Evolutionary conservation across 768 basidiomycete genomes (phyloP).

Genomic region (Rhizopogon vulgaris): DNA sequence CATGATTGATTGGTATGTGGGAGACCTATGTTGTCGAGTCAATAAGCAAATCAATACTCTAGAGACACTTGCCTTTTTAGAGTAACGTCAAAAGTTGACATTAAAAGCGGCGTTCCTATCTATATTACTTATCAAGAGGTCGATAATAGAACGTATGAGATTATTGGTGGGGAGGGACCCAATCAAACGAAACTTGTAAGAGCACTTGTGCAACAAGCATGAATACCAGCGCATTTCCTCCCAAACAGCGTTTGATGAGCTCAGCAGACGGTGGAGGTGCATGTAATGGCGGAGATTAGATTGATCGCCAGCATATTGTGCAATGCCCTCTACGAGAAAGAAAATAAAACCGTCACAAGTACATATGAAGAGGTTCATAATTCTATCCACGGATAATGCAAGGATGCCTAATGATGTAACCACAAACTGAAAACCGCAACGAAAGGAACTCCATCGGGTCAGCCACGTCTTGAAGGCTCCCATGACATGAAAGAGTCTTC

Average conservation of each 20-base stretch:
- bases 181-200: not conserved
- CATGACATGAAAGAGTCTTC: slow-evolving; percentile 62
- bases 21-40: too few relatives aligned
- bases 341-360: not conserved
- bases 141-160: not conserved
- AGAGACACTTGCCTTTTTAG: slow-evolving; percentile 1
- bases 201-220: not conserved
- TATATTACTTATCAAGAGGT: slow-evolving; percentile 1
- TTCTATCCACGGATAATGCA: not conserved
- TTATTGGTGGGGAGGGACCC: not conserved
- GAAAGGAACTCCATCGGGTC: not conserved
- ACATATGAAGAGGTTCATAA: not conserved
- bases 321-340: not conserved
- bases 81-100: slow-evolving; percentile 9
- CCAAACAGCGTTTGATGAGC: not conserved
- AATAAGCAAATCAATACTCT: not conserved
- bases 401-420: not conserved
- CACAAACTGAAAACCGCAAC: not conserved
- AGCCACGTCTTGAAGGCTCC: slow-evolving; percentile 41
- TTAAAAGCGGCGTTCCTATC: not conserved
- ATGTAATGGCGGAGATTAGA: not conserved
- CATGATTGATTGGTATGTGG: not conserved
- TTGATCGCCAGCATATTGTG: not conserved
- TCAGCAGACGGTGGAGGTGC: not conserved
- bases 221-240: not conserved